phyloP scores from a whole-genome alignment of 495 filamentous ascomycete species.

The Podospora appendiculata region DNA sequence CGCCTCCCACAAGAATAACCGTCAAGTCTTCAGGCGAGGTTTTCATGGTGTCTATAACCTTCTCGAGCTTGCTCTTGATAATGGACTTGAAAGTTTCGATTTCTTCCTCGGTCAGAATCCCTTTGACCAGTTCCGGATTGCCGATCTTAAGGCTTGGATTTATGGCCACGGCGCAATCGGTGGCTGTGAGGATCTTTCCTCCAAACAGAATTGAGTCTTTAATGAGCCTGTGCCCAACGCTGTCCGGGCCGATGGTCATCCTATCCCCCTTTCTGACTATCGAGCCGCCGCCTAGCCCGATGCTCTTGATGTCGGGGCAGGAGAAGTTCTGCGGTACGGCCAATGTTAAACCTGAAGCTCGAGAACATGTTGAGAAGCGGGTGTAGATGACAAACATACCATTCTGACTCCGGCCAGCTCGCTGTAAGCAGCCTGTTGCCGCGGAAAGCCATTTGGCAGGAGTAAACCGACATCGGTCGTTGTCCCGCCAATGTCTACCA shows the following conservation, averaged over 20 bases:
- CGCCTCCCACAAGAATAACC: conserved; percentile 39
- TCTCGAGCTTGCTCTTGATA: conserved; percentile 29
- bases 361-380: too few species aligned
- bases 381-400: conserved; percentile 3
- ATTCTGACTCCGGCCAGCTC: conserved; percentile 37
- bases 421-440: conserved; percentile 34
- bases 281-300: conserved; percentile 48
- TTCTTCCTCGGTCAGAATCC: conserved; percentile 10
- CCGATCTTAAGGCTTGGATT: conserved; percentile 22
- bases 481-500: conserved; percentile 45
- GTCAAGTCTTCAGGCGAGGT: conserved; percentile 36
- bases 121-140: conserved; percentile 8
- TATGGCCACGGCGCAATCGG: conserved; percentile 38
- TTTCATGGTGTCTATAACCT: conserved; percentile 43
- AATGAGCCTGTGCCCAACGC: conserved; percentile 46
- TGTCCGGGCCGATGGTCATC: conserved; percentile 45
- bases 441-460: conserved; percentile 36
- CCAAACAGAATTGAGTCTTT: conserved; percentile 43
- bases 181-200: conserved; percentile 39
- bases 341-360: not conserved
- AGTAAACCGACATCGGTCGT: conserved; percentile 39
- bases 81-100: conserved; percentile 10
- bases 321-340: conserved; percentile 28
- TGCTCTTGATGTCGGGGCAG: conserved; percentile 39
- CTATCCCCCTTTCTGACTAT: conserved; percentile 24